Evolutionary conservation across 1,139 yeast genomes (phyloP), one percentile per base, ranked within the genome.

Genomic region (Candida mesenterica): DNA sequence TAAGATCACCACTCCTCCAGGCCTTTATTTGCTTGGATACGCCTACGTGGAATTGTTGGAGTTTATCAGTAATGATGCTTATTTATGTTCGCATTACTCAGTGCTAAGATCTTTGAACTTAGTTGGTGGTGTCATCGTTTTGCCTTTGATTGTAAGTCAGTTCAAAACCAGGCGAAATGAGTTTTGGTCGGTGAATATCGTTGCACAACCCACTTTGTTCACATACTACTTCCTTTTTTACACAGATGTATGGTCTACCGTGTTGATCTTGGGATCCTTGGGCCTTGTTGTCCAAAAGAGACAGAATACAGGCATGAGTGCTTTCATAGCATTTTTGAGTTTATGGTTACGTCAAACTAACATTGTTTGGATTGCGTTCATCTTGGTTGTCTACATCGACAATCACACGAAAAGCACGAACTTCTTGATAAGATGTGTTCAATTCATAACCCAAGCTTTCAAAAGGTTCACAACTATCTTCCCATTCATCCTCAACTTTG

Each of bases 1-100:
- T 24, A 92, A 90, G 55, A 88, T 94, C 55, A 92, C 98, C 3
- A 92, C 98, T 0, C 98, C 98, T 2, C 98, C 98, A 1, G 99
- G 98, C 0, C 63, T 92, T 24, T 92, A 92, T 52, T 44, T 72
- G 7, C 50, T 89, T 8, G 39, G 39, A 2, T 36, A 35, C 12
- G 95, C 90, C 1, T 72, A 71, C 43, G 57, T 72, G 31, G 59
- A 69, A 40, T 17, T 61, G 2, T 28, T 66, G 27, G 48, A 52
- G 37, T 25, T 47, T 29, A 17, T 55, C 18, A 33, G 55, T 25
- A 39, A 47, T 18, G 26, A 57, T 33, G 7, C 28, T 5, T 31
- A 53, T 10, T 46, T 66, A 57, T 62, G 70, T 46, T 32, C 59
- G 53, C 63, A 66, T n/a, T 45, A 71, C 31, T 57, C 65, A 1